These are phyloP conservation scores for Marasmius fiardii DNA, from an alignment of 1,284 basidiomycete genomes.

Conservation along the genomic window DNA sequence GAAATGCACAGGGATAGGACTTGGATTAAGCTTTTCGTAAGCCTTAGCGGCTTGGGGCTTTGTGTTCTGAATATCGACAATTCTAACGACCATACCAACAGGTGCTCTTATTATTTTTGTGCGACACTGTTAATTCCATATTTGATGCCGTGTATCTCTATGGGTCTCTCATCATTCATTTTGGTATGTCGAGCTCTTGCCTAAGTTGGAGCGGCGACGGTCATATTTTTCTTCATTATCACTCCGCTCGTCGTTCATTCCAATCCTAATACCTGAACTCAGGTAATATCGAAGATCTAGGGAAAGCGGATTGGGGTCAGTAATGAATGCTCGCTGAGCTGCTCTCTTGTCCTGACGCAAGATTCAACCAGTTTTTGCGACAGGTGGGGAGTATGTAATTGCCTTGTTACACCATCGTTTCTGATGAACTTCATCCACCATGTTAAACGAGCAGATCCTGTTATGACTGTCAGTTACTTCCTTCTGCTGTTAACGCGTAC, in stretches of 20 bases:
- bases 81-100: slow-evolving; percentile 8
- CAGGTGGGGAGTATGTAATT: slow-evolving; percentile 26
- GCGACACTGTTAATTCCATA: slow-evolving; percentile 33
- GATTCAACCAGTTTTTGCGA: slow-evolving; percentile 25
- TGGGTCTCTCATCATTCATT: slow-evolving; percentile 31
- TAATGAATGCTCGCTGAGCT: background rate
- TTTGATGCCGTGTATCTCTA: slow-evolving; percentile 35
- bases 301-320: slow-evolving; percentile 33
- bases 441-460: slow-evolving; percentile 26
- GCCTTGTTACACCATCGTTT: background rate
- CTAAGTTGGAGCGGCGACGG: background rate
- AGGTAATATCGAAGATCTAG: slow-evolving; percentile 27
- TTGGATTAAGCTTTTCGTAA: slow-evolving; percentile 22
- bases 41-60: background rate
- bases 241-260: too few relatives aligned
- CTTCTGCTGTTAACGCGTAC: background rate
- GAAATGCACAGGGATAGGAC: slow-evolving; percentile 16
- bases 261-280: too few relatives aligned
- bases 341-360: background rate
- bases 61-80: background rate
- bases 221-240: background rate
- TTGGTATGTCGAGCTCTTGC: slow-evolving; percentile 26
- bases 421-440: background rate
- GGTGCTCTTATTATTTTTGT: slow-evolving; percentile 30
- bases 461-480: slow-evolving; percentile 25